Base-by-base conservation (phyloP, 306 rosid species). In the Arachis stenosperma region DNA sequence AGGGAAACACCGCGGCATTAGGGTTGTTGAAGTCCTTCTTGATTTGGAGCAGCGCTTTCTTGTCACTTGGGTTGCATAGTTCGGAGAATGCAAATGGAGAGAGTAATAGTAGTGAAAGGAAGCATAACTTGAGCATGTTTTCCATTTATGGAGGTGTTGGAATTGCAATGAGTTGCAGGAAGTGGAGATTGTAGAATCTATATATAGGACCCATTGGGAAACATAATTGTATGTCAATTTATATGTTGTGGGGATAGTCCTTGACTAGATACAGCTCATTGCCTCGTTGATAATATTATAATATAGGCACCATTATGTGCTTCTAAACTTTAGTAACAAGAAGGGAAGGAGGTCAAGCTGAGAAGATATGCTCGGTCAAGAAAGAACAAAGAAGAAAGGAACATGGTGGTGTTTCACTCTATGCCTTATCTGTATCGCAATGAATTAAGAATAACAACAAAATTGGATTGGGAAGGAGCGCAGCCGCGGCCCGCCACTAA, bases 1-100 rank as follows among this genome's bases (percentile, higher is more conserved):
- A 87, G 78, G 88, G 22, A 3, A 92, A 77, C 4, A 78, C 37
- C 4, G 37, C 37, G 4, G 37, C 33, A 71, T 90, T 86, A 4
- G 92, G 92, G 58, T 92, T 67, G 78, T 87, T 81, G 70, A 92
- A 78, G 65, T 87, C 88, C 17, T 82, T 59, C 70, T 87, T 90
- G 74, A 92, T 84, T 64, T 77, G 75, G 53, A 90, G 92, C 3
- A 92, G 85, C 14, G 62, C 95, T 2, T 85, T 83, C 41, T 90
- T 90, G 89, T 92, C 98, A 0, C 73, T 5, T 0, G 89, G 90
- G 73, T 88, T 76, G 82, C 98, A 90, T 40, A 65, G 82, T 29
- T 81, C 87, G 0, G 91, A 85, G 13, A 79, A 48, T 6, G 85
- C 58, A 6, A 65, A 0, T 13, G 78, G 46, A 61, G 84, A 63